These are phyloP conservation scores for Xylaria bambusicola DNA, from an alignment of 495 filamentous ascomycete genomes.

Conservation along the genomic window DNA sequence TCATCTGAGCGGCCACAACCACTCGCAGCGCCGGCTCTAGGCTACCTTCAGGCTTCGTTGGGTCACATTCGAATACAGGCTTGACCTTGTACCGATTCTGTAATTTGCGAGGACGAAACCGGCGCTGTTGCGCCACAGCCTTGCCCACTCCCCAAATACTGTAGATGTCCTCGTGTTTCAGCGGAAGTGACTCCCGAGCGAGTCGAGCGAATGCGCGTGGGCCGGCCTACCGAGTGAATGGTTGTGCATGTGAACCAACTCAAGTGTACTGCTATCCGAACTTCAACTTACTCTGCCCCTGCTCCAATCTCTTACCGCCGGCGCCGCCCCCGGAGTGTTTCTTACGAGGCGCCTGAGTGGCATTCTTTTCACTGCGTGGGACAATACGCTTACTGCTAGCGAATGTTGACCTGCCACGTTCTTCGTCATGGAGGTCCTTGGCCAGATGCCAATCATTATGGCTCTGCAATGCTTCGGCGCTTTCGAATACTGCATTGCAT, in stretches of 20 bases:
- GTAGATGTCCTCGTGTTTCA: neutral
- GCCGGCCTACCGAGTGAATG: slow-evolving; percentile 28
- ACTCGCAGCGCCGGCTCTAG: slow-evolving; percentile 3
- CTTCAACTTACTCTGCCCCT: slow-evolving; percentile 71
- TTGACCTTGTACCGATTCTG: neutral
- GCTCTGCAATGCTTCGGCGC: slow-evolving; percentile 62
- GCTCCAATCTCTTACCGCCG: slow-evolving; percentile 60
- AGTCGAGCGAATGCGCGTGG: slow-evolving; percentile 21
- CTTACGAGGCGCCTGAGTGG: slow-evolving; percentile 32
- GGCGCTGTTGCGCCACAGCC: slow-evolving; percentile 7
- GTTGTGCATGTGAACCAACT: slow-evolving; percentile 20
- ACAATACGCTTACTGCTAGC: slow-evolving; percentile 36
- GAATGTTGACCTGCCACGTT: slow-evolving; percentile 49
- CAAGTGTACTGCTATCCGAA: slow-evolving; percentile 55
- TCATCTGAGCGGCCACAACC: slow-evolving; percentile 5
- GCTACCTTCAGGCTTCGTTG: neutral
- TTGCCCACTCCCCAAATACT: slow-evolving; percentile 4
- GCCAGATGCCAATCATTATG: slow-evolving; percentile 98
- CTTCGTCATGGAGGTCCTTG: slow-evolving; percentile 73
- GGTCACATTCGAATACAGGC: slow-evolving; percentile 11
- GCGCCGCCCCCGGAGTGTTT: slow-evolving; percentile 30
- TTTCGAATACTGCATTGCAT: slow-evolving; percentile 61
- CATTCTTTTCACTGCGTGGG: slow-evolving; percentile 36
- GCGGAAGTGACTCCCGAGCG: slow-evolving; percentile 1
- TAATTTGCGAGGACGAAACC: neutral